Evolutionary conservation across 176 grass and related monocot genomes (phyloP).

Genomic region (Triticum timopheevii): DNA sequence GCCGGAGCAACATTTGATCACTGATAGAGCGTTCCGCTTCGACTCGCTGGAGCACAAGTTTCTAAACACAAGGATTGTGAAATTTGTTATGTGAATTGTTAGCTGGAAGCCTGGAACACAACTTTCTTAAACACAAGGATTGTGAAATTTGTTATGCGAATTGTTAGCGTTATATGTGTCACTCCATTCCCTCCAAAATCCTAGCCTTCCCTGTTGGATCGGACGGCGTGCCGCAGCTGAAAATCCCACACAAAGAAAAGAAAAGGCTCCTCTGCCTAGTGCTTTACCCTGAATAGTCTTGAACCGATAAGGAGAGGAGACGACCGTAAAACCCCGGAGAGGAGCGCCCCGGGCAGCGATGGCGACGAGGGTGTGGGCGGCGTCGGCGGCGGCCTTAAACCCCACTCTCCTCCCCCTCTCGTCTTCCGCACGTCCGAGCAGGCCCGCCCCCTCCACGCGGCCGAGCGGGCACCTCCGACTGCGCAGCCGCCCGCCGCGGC

Average conservation of each 20-base stretch:
- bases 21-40: no score
- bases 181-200: not conserved
- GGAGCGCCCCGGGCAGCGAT: slow-evolving; percentile 6
- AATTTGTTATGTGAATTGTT: no score
- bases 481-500: slow-evolving; percentile 7
- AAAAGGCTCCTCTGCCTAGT: slow-evolving; percentile 14
- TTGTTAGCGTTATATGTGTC: not conserved
- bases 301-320: slow-evolving; percentile 33
- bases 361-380: slow-evolving; percentile 39
- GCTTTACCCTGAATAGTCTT: not conserved
- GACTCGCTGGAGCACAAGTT: no score
- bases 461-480: not conserved
- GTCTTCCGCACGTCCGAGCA: not conserved
- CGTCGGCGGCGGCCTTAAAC: slow-evolving; percentile 20
- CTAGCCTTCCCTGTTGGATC: not conserved
- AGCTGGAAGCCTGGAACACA: no score
- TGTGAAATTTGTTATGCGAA: not conserved
- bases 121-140: no score
- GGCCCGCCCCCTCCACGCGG: not conserved
- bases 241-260: not conserved
- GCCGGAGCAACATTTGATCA: no score
- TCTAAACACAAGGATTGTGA: no score
- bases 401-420: slow-evolving; percentile 24
- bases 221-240: not conserved
- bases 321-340: not conserved